Evolutionary conservation across 176 grass and related monocot genomes (phyloP).

Genomic region (Carex cristatella): DNA sequence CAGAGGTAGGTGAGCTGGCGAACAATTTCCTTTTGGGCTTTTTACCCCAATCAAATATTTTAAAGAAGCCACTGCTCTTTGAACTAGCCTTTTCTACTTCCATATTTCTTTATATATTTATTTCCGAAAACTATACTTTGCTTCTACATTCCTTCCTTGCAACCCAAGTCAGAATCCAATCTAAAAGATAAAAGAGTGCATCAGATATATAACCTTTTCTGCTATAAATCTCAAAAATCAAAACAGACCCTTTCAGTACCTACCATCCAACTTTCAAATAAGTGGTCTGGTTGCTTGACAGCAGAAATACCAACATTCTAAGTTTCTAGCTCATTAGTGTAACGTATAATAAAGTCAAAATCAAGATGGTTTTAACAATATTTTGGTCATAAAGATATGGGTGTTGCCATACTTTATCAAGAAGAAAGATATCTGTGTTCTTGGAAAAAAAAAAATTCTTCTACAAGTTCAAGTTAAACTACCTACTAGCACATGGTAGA

Average conservation of each 20-base stretch:
- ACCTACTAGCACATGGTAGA: neutral
- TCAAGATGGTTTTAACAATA: neutral
- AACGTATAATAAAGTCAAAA: constrained; percentile 1
- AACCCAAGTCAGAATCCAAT: constrained; percentile 20
- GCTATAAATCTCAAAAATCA: neutral
- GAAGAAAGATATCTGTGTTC: neutral
- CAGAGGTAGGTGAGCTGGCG: constrained; percentile 20
- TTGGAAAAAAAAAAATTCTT: neutral
- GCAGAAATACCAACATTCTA: neutral
- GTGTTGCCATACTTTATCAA: neutral
- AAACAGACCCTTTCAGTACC: constrained; percentile 2
- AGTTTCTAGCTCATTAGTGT: neutral
- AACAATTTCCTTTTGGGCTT: constrained; percentile 67
- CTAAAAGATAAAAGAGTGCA: constrained; percentile 29
- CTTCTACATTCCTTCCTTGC: constrained; percentile 11
- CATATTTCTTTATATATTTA: constrained; percentile 33
- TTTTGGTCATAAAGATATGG: neutral
- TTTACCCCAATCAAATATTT: constrained; percentile 81
- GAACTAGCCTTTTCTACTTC: constrained; percentile 59
- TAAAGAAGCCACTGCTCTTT: constrained; percentile 70
- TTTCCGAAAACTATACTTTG: neutral
- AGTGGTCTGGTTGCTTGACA: neutral
- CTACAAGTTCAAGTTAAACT: neutral
- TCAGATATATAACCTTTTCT: neutral
- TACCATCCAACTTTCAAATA: constrained; percentile 16